Base-by-base conservation (phyloP, 139 green algal genomes). In the Chlorella vulgaris region DNA sequence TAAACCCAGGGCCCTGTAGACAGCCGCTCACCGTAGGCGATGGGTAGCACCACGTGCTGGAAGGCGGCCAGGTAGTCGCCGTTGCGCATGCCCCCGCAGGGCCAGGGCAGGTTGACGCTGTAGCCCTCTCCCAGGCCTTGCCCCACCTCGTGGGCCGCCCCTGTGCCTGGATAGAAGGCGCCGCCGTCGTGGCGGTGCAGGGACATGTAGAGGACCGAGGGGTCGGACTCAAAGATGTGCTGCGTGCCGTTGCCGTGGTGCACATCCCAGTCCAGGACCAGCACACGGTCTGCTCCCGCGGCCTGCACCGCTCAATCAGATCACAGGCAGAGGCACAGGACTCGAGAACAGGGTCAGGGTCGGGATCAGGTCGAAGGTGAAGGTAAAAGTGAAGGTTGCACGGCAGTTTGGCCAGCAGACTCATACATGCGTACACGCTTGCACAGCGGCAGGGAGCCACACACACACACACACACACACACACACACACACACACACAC, bases 51-150 rank as follows among this genome's bases (percentile, higher is more conserved):
- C 24, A 97, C 70, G 36, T 93, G 88, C 36, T 86, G 50, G 84
- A 92, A 96, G 0, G 88, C 86, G 6, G 91, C 85, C 75, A 93
- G 71, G 90, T 91, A 75, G 88, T 93, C 76, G 68, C n/a, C 63
- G 84, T 84, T 69, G 84, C 73, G 67, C 78, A 90, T 29, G 89
- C 89, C 39, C 28, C 65, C 68, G 92, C 87, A 6, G 51, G 83
- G 83, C 79, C 76, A 66, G 40, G 92, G 89, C 4, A 97, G 76
- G 81, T 97, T 97, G 69, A 97, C 90, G 7, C 84, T 97, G 69
- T 80, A 76, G 33, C 95, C 95, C 39, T 53, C 75, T 43, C 62
- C 82, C 6, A 22, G 24, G 38, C 73, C 83, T 38, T 69, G 28
- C n/a, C 86, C 86, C 10, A 76, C 76, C 55, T 89, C 86, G 15